Conservation (phyloP, 2,329 filamentous ascomycete genomes). For the Ascocoryne sarcoides region DNA sequence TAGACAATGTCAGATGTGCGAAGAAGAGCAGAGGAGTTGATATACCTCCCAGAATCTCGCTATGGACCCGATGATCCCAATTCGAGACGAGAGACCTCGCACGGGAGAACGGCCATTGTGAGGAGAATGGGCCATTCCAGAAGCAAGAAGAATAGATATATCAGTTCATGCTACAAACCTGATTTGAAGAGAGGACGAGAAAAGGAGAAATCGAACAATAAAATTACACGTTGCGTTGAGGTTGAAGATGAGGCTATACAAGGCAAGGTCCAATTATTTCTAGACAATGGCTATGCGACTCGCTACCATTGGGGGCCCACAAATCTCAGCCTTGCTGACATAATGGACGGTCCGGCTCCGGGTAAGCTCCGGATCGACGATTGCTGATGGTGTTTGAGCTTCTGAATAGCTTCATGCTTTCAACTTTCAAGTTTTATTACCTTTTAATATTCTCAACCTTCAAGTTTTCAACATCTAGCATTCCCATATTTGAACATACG, state of each 20-base stretch:
- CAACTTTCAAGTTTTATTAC: too few species aligned
- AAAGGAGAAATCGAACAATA: background rate
- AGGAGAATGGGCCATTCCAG: slow-evolving; percentile 12
- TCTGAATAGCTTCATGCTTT: background rate
- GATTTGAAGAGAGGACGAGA: slow-evolving; percentile 4
- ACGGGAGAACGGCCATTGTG: slow-evolving; percentile 14
- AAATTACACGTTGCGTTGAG: background rate
- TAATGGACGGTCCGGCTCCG: too few species aligned
- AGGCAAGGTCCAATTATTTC: background rate
- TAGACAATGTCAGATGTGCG: slow-evolving; percentile 7
- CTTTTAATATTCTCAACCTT: background rate
- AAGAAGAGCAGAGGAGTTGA: background rate
- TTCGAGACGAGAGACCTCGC: slow-evolving; percentile 16
- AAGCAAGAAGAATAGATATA: background rate
- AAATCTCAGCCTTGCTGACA: too few species aligned
- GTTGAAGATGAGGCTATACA: background rate
- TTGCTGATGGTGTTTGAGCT: too few species aligned
- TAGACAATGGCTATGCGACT: too few species aligned
- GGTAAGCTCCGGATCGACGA: too few species aligned
- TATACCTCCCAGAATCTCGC: slow-evolving; percentile 29
- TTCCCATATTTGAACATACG: too few species aligned
- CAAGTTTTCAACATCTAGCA: background rate
- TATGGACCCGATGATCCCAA: slow-evolving; percentile 25
- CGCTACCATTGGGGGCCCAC: too few species aligned
- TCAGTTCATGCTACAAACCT: background rate